A percentile compares a stretch with the other conserved stretches of the same genome.
Conservation (phyloP, 306 rosid species). For the Coriaria nepalensis region DNA sequence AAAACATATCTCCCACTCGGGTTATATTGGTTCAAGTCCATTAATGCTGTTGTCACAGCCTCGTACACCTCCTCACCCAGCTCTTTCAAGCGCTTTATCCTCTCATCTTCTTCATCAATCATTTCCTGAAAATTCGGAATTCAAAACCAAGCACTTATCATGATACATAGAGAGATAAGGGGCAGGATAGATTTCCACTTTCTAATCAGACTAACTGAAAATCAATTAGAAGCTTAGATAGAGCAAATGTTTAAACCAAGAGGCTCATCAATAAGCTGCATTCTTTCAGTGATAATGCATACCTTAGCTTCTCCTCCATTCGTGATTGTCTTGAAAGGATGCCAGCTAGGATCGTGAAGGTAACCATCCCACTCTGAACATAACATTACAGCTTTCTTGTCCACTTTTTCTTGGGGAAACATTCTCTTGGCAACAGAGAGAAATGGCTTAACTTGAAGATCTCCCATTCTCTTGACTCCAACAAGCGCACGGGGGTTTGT, state of each 20-base stretch:
- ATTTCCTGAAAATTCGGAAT: conserved; percentile 31
- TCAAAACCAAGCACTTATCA: background rate
- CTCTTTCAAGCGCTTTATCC: conserved; percentile 39
- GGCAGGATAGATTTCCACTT: too few relatives aligned
- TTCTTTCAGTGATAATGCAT: background rate
- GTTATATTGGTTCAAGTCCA: conserved; percentile 58
- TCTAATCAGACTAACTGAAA: too few relatives aligned
- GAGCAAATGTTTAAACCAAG: too few relatives aligned
- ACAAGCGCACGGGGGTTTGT: conserved; percentile 22
- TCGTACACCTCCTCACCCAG: conserved; percentile 32
- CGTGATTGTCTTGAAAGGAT: conserved; percentile 45
- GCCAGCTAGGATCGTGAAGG: conserved; percentile 68
- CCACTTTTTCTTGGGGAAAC: conserved; percentile 18
- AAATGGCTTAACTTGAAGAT: conserved; percentile 44
- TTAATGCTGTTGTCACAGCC: conserved; percentile 42
- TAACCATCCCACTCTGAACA: conserved; percentile 47
- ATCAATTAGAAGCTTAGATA: too few relatives aligned
- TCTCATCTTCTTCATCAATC: conserved; percentile 50
- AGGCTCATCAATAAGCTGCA: too few relatives aligned
- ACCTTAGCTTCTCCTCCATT: conserved; percentile 25
- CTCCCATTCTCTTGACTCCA: conserved; percentile 44
- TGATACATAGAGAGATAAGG: too few relatives aligned
- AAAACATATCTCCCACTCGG: conserved; percentile 67
- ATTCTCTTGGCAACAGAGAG: conserved; percentile 22
- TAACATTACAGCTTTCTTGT: conserved; percentile 21